phyloP scores from a whole-genome alignment of 805 yeast species.

The Starmera caribaea region DNA sequence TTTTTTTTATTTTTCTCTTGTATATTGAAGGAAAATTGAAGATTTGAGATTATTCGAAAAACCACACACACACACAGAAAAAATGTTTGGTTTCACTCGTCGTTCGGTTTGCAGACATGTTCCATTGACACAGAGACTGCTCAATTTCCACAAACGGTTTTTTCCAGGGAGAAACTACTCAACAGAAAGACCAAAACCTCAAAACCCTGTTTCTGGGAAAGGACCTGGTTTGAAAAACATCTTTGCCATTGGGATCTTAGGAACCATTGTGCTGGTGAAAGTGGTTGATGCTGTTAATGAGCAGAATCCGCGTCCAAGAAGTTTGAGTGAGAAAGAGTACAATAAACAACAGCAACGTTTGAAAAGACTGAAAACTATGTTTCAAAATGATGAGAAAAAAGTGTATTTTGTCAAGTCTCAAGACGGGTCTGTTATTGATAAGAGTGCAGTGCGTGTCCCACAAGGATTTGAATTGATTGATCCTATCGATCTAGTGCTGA shows the following conservation, averaged over 20 bases:
- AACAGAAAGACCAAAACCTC: background rate
- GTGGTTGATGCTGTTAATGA: slow-evolving; percentile 27
- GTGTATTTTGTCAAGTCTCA: slow-evolving; percentile 27
- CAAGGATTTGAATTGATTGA: slow-evolving; percentile 31
- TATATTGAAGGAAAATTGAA: too few species aligned
- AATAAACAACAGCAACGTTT: slow-evolving; percentile 38
- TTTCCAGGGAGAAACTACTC: too few species aligned
- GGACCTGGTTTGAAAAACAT: slow-evolving; percentile 32
- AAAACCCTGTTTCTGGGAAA: slow-evolving; percentile 7
- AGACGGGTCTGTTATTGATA: slow-evolving; percentile 10
- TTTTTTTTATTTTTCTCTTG: too few species aligned
- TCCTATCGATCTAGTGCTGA: slow-evolving; percentile 37
- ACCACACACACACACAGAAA: too few species aligned
- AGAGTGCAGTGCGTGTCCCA: slow-evolving; percentile 3
- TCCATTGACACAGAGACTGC: too few species aligned
- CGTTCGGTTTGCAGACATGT: too few species aligned
- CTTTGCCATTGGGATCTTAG: slow-evolving; percentile 32
- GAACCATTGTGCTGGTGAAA: slow-evolving; percentile 32
- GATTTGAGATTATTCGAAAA: too few species aligned
- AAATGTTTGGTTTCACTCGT: too few species aligned
- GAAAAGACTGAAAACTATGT: slow-evolving; percentile 37
- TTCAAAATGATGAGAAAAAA: slow-evolving; percentile 30
- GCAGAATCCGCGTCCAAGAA: slow-evolving; percentile 22
- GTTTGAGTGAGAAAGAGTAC: slow-evolving; percentile 28
- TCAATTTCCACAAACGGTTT: too few species aligned